Conservation (phyloP, 169 alveolate genomes). For the Cryptosporidium ubiquitum region DNA sequence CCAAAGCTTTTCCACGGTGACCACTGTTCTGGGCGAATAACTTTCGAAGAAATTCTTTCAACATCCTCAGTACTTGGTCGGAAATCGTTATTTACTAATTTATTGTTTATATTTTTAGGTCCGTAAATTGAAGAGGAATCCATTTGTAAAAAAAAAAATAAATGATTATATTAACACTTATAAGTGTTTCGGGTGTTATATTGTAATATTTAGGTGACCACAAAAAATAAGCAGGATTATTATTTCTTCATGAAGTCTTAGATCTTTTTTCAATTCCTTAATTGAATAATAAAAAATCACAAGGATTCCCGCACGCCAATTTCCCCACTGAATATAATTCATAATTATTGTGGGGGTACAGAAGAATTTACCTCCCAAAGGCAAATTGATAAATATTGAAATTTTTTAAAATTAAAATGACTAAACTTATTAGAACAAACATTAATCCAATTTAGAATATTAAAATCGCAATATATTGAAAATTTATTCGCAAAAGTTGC, state of each 20-base stretch:
- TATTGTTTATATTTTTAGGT: not conserved
- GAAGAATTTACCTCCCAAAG: not conserved
- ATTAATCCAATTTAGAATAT: not conserved
- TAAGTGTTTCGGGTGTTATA: not conserved
- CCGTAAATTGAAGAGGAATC: slow-evolving; percentile 29
- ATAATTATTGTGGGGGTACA: not conserved
- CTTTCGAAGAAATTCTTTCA: slow-evolving; percentile 17
- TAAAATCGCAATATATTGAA: not conserved
- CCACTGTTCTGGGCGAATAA: slow-evolving; percentile 73
- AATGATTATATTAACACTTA: not conserved
- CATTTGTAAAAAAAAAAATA: slow-evolving; percentile 3
- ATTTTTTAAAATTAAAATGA: not conserved
- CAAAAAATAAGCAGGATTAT: not conserved
- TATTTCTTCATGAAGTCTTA: not conserved
- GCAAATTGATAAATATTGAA: not conserved
- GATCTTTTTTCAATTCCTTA: not conserved
- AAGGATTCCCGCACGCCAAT: not conserved
- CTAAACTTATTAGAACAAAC: not conserved
- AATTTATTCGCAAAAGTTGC: not conserved
- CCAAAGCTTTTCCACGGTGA: slow-evolving; percentile 72
- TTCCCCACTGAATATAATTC: not conserved
- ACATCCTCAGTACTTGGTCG: not conserved
- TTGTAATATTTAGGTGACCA: not conserved
- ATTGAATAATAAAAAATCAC: not conserved
- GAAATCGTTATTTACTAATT: not conserved